phyloP scores from a whole-genome alignment of 768 basidiomycete species.

The Russula vinacea region DNA sequence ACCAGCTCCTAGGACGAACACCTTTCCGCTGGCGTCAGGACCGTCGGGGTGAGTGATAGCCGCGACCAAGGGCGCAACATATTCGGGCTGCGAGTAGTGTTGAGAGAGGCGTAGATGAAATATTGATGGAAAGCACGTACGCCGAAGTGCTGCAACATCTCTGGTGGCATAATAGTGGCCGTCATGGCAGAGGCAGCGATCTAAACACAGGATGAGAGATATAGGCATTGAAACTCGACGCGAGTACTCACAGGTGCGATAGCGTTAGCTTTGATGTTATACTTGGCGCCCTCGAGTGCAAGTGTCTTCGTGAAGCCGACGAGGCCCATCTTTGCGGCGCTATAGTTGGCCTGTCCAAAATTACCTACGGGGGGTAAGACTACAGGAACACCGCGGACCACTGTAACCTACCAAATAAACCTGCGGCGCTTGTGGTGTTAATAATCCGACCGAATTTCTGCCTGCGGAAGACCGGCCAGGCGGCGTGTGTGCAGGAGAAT shows the following conservation, averaged over 20 bases:
- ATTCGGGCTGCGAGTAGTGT: slow-evolving; percentile 62
- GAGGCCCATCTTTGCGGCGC: slow-evolving; percentile 96
- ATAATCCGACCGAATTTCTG: slow-evolving; percentile 93
- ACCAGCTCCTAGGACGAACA: slow-evolving; percentile 93
- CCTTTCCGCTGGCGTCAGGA: slow-evolving; percentile 70
- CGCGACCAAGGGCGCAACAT: slow-evolving; percentile 87
- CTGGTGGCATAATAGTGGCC: slow-evolving; percentile 90
- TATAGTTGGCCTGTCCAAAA: slow-evolving; percentile 97
- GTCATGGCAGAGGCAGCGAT: slow-evolving; percentile 97
- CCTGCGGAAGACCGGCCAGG: slow-evolving; percentile 92
- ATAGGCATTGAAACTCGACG: neutral
- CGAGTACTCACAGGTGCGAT: slow-evolving; percentile 74
- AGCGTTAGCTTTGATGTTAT: slow-evolving; percentile 80
- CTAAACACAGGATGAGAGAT: slow-evolving; percentile 39
- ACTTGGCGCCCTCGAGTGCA: slow-evolving; percentile 88
- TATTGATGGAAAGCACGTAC: slow-evolving; percentile 37
- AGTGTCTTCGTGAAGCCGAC: slow-evolving; percentile 91
- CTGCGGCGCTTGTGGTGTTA: slow-evolving; percentile 94
- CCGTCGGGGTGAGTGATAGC: slow-evolving; percentile 85
- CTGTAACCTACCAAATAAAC: slow-evolving; percentile 66
- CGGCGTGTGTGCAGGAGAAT: slow-evolving; percentile 89
- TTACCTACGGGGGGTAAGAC: slow-evolving; percentile 53
- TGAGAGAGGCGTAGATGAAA: neutral
- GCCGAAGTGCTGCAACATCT: slow-evolving; percentile 85
- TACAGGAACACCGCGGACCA: neutral